Percentiles rank a stretch among this genome's conserved stretches.
phyloP scores from a whole-genome alignment of 331 rosid genomes.

The Quercus phellos region DNA sequence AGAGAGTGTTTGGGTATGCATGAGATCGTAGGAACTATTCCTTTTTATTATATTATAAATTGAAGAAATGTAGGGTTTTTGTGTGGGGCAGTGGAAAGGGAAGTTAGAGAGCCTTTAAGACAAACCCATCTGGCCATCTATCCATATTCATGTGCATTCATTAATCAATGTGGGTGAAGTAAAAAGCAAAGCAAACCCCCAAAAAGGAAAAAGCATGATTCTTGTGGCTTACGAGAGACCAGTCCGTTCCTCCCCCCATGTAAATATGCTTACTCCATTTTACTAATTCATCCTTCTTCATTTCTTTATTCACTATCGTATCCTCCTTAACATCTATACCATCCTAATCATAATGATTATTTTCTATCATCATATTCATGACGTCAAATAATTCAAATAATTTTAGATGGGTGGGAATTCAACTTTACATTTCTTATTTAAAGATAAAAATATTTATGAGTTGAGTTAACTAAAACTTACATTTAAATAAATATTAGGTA shows the following conservation, averaged over 20 bases:
- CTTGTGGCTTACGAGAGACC: slow-evolving; percentile 33
- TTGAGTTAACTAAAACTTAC: too few species aligned
- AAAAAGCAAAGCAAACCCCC: slow-evolving; percentile 41
- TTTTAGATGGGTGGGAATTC: too few species aligned
- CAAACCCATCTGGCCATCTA: slow-evolving; percentile 63
- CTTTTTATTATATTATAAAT: slow-evolving; percentile 1
- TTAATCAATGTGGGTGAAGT: slow-evolving; percentile 36
- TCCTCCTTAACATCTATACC: not conserved
- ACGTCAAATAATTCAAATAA: too few species aligned
- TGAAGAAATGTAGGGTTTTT: not conserved
- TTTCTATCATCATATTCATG: rapidly evolving
- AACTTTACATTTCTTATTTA: too few species aligned
- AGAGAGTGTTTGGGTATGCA: not conserved
- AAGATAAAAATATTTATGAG: too few species aligned
- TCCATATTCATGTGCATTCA: slow-evolving; percentile 76
- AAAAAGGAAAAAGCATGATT: slow-evolving; percentile 52
- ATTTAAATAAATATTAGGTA: too few species aligned
- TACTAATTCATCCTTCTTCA: not conserved
- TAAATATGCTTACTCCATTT: not conserved
- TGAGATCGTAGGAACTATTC: slow-evolving; percentile 13
- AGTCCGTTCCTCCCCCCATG: slow-evolving; percentile 14
- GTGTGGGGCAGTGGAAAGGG: slow-evolving; percentile 35
- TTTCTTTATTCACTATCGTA: not conserved
- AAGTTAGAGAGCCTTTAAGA: slow-evolving; percentile 45
- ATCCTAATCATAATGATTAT: too few species aligned